Evolutionary conservation across 2,329 filamentous ascomycete species (phyloP), one percentile per base, ranked within the genome.

Genomic region (Sporothrix curviconia): DNA sequence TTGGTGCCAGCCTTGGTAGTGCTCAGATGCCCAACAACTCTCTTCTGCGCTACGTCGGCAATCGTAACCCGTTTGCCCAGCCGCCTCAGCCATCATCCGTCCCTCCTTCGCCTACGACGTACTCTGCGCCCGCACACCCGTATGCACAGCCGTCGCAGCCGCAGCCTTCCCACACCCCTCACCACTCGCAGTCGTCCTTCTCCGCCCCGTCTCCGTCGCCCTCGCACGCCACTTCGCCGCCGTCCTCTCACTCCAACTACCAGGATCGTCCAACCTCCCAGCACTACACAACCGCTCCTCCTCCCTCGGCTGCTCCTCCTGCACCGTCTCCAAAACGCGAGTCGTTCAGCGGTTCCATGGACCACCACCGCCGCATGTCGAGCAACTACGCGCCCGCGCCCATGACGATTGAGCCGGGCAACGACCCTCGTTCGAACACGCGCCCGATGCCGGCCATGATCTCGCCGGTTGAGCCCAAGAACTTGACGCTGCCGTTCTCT

Each of bases 51-150:
- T 63, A 61, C 17, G 56, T 53, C 17, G 39, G 52, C 51, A 64
- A 59, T 39, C 54, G 32, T 17, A 19, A 3, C 42, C 11, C 5
- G n/a, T 56, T 54, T 37, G 54, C 62, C 19, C 66, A 66, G 57
- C 60, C 67, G 40, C 52, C 62, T 17, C 66, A 66, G 57, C 60
- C 67, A 39, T 62, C 66, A 7, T 70, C 69, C 2, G 64, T 69
- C 14, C 69, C 70, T 4, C 63, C 64, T 3, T 71, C 70, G 32
- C 70, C 70, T 0, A 66, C 67, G 22, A 24, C 39, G 3, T 70
- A 70, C 59, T 61, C 63, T 17, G 59, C 60, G 14, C 51, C 60
- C 9, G 11, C 59, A 12, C 59, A 58, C 22, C 22, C 55, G 2
- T 56, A 56, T 32, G 42, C 66, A 14, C 67, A 65, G 28, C 64